Evolutionary conservation across 495 filamentous ascomycete genomes (phyloP).

Genomic region (Viridothelium virens): DNA sequence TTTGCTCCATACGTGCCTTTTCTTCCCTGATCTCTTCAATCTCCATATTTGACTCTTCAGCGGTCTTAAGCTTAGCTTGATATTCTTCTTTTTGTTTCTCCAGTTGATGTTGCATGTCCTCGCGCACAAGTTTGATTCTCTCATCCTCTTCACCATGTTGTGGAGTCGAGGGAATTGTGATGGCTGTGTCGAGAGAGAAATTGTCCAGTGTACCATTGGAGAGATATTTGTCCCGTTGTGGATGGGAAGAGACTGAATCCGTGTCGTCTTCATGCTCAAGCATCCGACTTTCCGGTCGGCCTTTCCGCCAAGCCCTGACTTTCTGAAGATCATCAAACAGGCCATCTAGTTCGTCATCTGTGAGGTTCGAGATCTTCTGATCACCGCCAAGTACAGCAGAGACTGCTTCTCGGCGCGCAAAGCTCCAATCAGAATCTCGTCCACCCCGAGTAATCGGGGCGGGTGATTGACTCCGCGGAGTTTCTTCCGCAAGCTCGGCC

Average conservation of each 20-base stretch:
- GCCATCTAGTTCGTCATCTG: slow-evolving; percentile 90
- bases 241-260: slow-evolving; percentile 82
- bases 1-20: slow-evolving; percentile 81
- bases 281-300: slow-evolving; percentile 46
- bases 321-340: slow-evolving; percentile 92
- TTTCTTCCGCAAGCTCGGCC: slow-evolving; percentile 59
- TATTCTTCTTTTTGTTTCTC: slow-evolving; percentile 83
- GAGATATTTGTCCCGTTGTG: slow-evolving; percentile 89
- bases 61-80: slow-evolving; percentile 68
- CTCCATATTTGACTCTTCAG: slow-evolving; percentile 69
- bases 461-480: slow-evolving; percentile 71
- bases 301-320: slow-evolving; percentile 72
- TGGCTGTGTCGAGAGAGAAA: slow-evolving; percentile 86
- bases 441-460: slow-evolving; percentile 56
- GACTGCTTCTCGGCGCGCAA: slow-evolving; percentile 86
- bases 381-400: slow-evolving; percentile 84
- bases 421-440: slow-evolving; percentile 91
- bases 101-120: slow-evolving; percentile 81
- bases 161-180: slow-evolving; percentile 91
- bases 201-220: slow-evolving; percentile 93
- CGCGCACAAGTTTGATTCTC: slow-evolving; percentile 61
- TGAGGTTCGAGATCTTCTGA: slow-evolving; percentile 78
- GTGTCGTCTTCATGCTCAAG: slow-evolving; percentile 69
- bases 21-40: slow-evolving; percentile 78
- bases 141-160: slow-evolving; percentile 68